Base-by-base conservation (phyloP, 257 asterid species). In the Nemophila menziesii region DNA sequence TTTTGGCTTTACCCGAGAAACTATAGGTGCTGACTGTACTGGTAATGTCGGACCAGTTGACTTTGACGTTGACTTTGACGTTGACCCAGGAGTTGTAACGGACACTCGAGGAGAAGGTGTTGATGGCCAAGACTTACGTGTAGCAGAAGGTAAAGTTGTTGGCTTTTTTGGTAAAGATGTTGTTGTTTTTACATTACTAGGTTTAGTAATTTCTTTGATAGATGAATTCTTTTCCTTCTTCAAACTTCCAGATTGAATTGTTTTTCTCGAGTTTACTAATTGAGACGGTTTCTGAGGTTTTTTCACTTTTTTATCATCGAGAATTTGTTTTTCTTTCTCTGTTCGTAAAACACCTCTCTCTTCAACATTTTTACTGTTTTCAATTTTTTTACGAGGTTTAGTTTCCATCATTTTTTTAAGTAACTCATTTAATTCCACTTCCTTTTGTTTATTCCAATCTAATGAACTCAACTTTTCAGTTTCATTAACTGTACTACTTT, bases 331-430 rank as follows among this genome's bases (percentile, higher is more conserved):
- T 47, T 60, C 89, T 61, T 76, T 80, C 63, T 75, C 86, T 24
- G 68, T 53, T 52, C 41, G 65, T 50, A 66, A 74, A 47, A 56
- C 64, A 18, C 87, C 94, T 69, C 69, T 69, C 60, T 63, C 60
- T 62, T 76, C 82, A 48, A 72, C 86, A 58, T 73, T 63, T 62
- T 80, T 78, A 55, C 52, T 61, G 56, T 63, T 56, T 37, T 62
- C 70, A 49, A 80, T 63, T 55, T 58, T 57, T 55, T 74, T 77
- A 24, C 54, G 76, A 24, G 94, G 85, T 66, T 78, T 89, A 10
- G 87, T 78, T 64, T 89, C 94, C 82, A 76, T 74, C 98, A 89
- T 89, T 73, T 78, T 84, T 62, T 56, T 74, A 40, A 89, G 65
- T 64, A 84, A 66, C 64, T 89, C 87, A 46, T 80, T 75, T 34